These are phyloP conservation scores for Pyrenula massariospora DNA, from an alignment of 495 filamentous ascomycete genomes.

Conservation along the genomic window DNA sequence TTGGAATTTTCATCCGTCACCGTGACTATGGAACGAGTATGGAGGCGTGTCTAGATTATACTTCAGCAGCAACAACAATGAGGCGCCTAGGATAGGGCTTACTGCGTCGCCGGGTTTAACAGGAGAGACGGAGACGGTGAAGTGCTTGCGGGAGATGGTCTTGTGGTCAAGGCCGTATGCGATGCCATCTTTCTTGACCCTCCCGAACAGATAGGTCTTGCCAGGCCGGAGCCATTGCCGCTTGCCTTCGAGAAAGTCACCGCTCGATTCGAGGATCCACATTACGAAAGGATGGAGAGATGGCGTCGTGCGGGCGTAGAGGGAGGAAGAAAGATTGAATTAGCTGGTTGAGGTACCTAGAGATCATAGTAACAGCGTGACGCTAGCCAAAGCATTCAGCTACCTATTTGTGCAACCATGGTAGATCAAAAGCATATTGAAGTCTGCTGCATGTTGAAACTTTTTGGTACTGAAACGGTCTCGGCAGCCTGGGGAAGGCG, in stretches of 20 bases:
- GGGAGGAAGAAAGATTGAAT: too few relatives aligned
- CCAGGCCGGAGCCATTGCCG: conserved; percentile 74
- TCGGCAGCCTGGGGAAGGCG: not conserved
- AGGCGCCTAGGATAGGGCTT: conserved; percentile 13
- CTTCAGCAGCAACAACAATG: conserved; percentile 7
- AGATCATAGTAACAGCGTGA: too few relatives aligned
- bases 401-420: too few relatives aligned
- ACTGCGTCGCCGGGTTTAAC: conserved; percentile 63
- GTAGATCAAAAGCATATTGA: not conserved
- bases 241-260: conserved; percentile 41
- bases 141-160: conserved; percentile 80
- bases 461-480: not conserved
- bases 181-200: conserved; percentile 42
- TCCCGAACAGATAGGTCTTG: conserved; percentile 69
- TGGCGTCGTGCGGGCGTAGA: too few relatives aligned
- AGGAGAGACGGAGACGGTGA: conserved; percentile 58
- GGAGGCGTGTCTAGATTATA: conserved; percentile 27
- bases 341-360: too few relatives aligned
- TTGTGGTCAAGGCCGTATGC: conserved; percentile 51
- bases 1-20: conserved; percentile 66
- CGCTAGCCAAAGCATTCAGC: too few relatives aligned
- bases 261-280: conserved; percentile 36
- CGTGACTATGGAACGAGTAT: conserved; percentile 49
- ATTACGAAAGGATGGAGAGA: conserved; percentile 14
- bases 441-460: not conserved